phyloP scores from a whole-genome alignment of 2,329 filamentous ascomycete genomes.

The Verticillium longisporum region DNA sequence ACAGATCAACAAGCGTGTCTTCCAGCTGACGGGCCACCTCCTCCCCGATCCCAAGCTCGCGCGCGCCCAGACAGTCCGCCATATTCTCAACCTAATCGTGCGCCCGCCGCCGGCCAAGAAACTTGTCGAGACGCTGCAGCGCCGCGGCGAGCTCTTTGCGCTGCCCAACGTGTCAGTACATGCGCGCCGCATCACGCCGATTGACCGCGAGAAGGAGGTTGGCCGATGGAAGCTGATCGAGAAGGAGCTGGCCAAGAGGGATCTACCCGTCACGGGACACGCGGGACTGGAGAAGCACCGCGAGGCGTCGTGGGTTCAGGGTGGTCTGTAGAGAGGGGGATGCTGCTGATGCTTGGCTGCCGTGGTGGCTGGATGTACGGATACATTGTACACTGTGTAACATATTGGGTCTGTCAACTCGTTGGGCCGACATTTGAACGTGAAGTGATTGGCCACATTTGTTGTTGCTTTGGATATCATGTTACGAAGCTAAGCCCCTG shows the following conservation, averaged over 20 bases:
- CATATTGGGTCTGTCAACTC: slow-evolving; percentile 2
- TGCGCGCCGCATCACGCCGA: slow-evolving; percentile 56
- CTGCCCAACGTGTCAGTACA: slow-evolving; percentile 68
- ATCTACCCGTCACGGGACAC: slow-evolving; percentile 50
- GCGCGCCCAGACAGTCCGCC: slow-evolving; percentile 43
- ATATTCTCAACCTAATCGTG: slow-evolving; percentile 47
- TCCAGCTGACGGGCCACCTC: slow-evolving; percentile 72
- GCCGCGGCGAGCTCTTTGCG: slow-evolving; percentile 35
- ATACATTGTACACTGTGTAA: slow-evolving; percentile 13
- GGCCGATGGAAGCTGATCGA: slow-evolving; percentile 78
- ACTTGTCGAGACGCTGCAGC: slow-evolving; percentile 53
- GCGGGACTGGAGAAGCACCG: slow-evolving; percentile 29
- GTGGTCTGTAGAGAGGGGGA: slow-evolving; percentile 24
- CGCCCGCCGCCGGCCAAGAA: slow-evolving; percentile 51
- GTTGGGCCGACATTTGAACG: not conserved
- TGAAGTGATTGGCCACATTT: not conserved
- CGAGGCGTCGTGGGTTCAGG: slow-evolving; percentile 35
- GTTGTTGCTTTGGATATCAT: not conserved
- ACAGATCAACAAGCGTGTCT: slow-evolving; percentile 73
- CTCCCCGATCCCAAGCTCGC: slow-evolving; percentile 65
- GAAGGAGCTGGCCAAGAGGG: slow-evolving; percentile 57
- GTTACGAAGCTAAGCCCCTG: not conserved
- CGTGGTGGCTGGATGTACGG: slow-evolving; percentile 8
- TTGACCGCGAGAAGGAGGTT: slow-evolving; percentile 63
- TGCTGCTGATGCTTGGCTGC: slow-evolving; percentile 2